phyloP scores from a whole-genome alignment of 2,329 filamentous ascomycete species.

The Diaporthe sp. region DNA sequence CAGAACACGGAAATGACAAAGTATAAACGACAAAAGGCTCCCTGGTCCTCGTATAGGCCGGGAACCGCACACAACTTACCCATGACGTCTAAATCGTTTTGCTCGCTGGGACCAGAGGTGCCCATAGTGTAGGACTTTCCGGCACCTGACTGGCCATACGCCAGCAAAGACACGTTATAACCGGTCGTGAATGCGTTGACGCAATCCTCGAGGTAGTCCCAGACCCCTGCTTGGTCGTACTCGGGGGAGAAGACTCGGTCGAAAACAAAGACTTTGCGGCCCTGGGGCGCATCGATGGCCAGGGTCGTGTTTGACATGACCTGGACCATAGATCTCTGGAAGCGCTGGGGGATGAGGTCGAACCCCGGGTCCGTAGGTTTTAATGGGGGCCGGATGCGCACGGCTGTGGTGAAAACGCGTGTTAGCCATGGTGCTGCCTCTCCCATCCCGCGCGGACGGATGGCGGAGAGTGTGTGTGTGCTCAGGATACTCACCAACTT shows the following conservation, averaged over 20 bases:
- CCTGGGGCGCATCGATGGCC: slow-evolving; percentile 90
- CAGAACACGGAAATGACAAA: slow-evolving; percentile 36
- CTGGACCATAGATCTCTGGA: slow-evolving; percentile 93
- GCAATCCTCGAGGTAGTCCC: slow-evolving; percentile 94
- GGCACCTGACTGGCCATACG: slow-evolving; percentile 96
- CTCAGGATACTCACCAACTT: slow-evolving; percentile 83
- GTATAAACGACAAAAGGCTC: neutral
- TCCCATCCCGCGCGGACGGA: neutral
- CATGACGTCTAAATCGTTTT: slow-evolving; percentile 79
- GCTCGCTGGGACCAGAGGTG: slow-evolving; percentile 87
- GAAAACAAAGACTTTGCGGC: slow-evolving; percentile 95
- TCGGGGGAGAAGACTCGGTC: slow-evolving; percentile 93
- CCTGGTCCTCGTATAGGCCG: slow-evolving; percentile 9
- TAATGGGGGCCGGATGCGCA: slow-evolving; percentile 91
- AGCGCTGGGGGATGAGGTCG: slow-evolving; percentile 95
- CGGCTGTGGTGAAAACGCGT: slow-evolving; percentile 68
- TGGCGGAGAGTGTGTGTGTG: neutral
- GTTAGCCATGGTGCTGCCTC: slow-evolving; percentile 39
- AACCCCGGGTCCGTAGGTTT: slow-evolving; percentile 88
- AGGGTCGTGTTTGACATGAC: slow-evolving; percentile 88
- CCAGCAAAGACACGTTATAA: slow-evolving; percentile 97
- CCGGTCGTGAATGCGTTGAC: slow-evolving; percentile 92
- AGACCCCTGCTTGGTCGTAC: slow-evolving; percentile 87
- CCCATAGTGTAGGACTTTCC: slow-evolving; percentile 99
- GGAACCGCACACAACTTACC: slow-evolving; percentile 69